A percentile compares a stretch with the other conserved stretches of the same genome.
phyloP scores from a whole-genome alignment of 352 stramenopile genomes.

The Globisporangium nodosum region DNA sequence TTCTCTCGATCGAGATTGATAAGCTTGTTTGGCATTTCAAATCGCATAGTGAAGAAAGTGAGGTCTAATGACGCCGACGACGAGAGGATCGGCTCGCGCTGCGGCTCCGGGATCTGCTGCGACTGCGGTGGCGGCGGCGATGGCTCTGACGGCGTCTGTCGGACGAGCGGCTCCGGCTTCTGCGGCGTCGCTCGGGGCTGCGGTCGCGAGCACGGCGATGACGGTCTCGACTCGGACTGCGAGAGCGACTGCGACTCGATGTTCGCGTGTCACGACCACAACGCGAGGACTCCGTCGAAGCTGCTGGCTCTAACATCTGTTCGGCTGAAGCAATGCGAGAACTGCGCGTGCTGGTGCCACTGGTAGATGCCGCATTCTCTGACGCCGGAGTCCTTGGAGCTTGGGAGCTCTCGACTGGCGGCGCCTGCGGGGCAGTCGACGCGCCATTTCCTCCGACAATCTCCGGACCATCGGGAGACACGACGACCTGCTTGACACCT shows the following conservation, averaged over 20 bases:
- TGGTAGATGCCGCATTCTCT: not conserved
- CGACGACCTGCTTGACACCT: not conserved
- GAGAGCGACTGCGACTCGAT: constrained; percentile 4
- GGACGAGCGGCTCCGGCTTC: constrained; percentile 17
- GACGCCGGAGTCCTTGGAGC: not conserved
- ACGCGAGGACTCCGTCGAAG: not conserved
- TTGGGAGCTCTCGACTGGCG: not conserved
- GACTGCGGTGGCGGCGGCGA: constrained; percentile 2
- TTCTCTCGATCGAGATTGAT: too few relatives aligned
- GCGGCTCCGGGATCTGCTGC: constrained; percentile 1
- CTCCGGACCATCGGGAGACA: constrained; percentile 7
- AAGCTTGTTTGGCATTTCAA: not conserved
- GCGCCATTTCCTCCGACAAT: not conserved
- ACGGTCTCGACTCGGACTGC: constrained; percentile 16
- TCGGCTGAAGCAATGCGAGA: not conserved
- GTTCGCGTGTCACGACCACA: constrained; percentile 1
- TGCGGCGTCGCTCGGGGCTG: constrained; percentile 1
- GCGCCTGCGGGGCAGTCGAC: not conserved
- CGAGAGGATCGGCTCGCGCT: constrained; percentile 2
- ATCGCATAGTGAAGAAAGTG: not conserved
- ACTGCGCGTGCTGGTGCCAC: not conserved
- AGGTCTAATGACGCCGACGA: constrained; percentile 13
- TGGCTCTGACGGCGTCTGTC: not conserved
- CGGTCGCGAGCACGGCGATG: constrained; percentile 14
- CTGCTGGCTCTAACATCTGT: too few relatives aligned